Conservation (phyloP, 345 rosid species). For the Sonneratia caseolaris region DNA sequence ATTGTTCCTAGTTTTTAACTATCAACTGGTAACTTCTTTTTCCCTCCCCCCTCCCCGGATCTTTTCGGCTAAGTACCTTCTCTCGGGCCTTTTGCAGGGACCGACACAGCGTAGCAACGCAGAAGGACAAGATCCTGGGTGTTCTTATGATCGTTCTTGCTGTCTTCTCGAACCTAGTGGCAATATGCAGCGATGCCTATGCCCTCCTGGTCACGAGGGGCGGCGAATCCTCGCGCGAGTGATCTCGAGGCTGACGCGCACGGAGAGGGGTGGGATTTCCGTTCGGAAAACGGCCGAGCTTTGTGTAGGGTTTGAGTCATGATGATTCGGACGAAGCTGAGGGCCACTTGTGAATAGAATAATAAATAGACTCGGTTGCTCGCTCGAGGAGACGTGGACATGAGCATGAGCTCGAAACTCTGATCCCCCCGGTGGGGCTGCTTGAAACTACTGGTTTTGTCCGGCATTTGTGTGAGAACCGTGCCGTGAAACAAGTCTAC, state of each 20-base stretch:
- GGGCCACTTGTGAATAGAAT: background rate
- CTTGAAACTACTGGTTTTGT: background rate
- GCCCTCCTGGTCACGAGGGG: slow-evolving; percentile 34
- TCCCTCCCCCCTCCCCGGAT: no score
- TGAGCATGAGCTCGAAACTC: background rate
- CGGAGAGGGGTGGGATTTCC: no score
- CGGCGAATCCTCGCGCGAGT: slow-evolving; percentile 4
- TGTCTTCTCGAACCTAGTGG: slow-evolving; percentile 58
- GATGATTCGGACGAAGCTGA: background rate
- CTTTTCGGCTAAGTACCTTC: background rate
- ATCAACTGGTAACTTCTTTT: background rate
- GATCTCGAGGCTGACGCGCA: no score
- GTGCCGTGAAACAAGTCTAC: background rate
- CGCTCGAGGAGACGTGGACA: background rate
- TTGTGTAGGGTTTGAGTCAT: background rate
- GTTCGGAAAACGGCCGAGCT: background rate
- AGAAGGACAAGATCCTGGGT: slow-evolving; percentile 50
- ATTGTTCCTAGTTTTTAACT: background rate
- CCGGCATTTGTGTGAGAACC: background rate
- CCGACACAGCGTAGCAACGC: slow-evolving; percentile 59
- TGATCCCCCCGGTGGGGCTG: background rate
- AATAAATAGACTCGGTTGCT: background rate
- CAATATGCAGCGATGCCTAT: slow-evolving; percentile 69
- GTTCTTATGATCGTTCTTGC: slow-evolving; percentile 71
- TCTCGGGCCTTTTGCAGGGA: slow-evolving; percentile 38